phyloP scores from a whole-genome alignment of 352 stramenopile species.

The Plasmopara muralis region DNA sequence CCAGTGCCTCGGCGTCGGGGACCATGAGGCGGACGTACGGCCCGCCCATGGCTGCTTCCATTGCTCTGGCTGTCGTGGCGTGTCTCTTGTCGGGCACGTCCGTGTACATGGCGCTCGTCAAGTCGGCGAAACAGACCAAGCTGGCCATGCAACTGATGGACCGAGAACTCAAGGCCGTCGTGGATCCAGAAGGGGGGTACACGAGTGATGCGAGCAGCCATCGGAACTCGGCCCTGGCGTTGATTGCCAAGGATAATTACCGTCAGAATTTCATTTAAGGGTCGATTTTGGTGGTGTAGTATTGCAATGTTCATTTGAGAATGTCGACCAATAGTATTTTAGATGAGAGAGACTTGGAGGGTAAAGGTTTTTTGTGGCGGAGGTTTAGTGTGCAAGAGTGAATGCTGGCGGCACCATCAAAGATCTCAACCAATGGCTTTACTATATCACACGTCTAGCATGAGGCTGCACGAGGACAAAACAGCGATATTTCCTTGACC shows the following conservation, averaged over 20 bases:
- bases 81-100: slow-evolving; percentile 29
- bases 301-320: no score
- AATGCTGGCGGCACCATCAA: no score
- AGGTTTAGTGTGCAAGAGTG: no score
- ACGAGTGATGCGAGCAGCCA: neutral
- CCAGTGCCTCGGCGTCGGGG: slow-evolving; percentile 3
- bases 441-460: no score
- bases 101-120: slow-evolving; percentile 16
- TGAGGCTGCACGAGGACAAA: no score
- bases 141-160: slow-evolving; percentile 12
- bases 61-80: slow-evolving; percentile 24
- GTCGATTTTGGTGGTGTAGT: no score
- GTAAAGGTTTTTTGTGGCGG: no score
- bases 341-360: no score
- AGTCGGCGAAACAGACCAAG: slow-evolving; percentile 15
- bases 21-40: slow-evolving; percentile 22
- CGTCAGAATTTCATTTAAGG: slow-evolving; percentile 45
- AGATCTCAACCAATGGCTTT: no score
- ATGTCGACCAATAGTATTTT: no score
- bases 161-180: slow-evolving; percentile 11
- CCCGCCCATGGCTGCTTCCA: slow-evolving; percentile 26
- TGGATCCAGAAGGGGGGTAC: neutral
- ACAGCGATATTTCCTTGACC: no score
- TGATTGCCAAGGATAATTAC: slow-evolving; percentile 30
- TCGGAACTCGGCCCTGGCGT: neutral